Evolutionary conservation across 192 early-diverging fungal genomes (phyloP), one percentile per base, ranked within the genome.

Genomic region (Gonapodya sp.): DNA sequence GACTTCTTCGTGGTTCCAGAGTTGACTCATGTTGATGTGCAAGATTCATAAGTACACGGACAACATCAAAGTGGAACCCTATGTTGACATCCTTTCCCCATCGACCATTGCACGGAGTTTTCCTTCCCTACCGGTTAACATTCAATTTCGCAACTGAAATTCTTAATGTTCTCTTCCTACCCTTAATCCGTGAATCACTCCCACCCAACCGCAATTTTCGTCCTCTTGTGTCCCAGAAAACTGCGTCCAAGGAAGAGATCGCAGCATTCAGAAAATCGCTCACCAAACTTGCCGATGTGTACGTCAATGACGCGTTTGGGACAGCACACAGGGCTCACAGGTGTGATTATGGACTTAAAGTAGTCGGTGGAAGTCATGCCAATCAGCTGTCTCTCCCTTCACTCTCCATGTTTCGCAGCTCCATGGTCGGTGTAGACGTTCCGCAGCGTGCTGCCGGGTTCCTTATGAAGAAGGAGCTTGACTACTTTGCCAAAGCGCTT

Each of bases 241-340:
- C 96, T 92, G 97, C 97, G 46, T 83, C 85, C 64, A 85, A 93
- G 73, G 91, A 89, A n/a, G 91, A 89, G 77, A 92, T 99, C 83
- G 86, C 92, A 35, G 88, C 86, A 84, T 99, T 99, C 94, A 92
- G 96, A 78, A 91, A 83, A n/a, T 96, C 95, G 46, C 91, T 99
- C 81, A 92, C 94, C 81, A 94, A 91, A 83, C 90, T 99, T 64
- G 97, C 95, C 64, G 96, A 99, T 87, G 85, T 99, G 35, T 99
- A 97, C 84, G 90, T 99, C 80, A 99, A 99, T 90, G 97, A 99
- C 85, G 97, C 97, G 32, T 99, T 99, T 86, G 97, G 97, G 78
- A 99, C 97, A 24, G 96, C 97, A 80, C 97, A 99, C 88, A 95
- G 97, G 81, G 95, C 97, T 32, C 97, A 99, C 91, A 94, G 92